Evolutionary conservation across 2,329 filamentous ascomycete genomes (phyloP).

Genomic region (Thelonectria olida): DNA sequence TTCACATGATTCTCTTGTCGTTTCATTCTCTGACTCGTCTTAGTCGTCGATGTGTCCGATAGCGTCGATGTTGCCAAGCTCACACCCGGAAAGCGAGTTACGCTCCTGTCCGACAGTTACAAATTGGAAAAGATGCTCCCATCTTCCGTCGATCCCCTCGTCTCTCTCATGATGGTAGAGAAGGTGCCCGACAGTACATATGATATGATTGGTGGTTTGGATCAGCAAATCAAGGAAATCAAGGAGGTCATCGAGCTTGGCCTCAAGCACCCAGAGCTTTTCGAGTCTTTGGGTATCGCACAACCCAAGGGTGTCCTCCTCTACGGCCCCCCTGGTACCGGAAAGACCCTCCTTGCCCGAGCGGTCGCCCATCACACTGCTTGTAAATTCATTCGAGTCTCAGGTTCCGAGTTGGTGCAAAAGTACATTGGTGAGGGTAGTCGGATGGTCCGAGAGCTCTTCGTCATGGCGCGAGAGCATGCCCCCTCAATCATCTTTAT

Average conservation of each 20-base stretch:
- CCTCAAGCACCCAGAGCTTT: slow-evolving; percentile 97
- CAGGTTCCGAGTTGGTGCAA: slow-evolving; percentile 94
- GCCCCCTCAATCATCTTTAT: slow-evolving; percentile 99
- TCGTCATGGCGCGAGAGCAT: slow-evolving; percentile 98
- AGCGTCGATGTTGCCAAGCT: slow-evolving; percentile 95
- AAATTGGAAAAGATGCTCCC: slow-evolving; percentile 99
- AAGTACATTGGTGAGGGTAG: slow-evolving; percentile 99
- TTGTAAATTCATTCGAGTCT: slow-evolving; percentile 98
- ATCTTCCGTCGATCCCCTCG: slow-evolving; percentile 96
- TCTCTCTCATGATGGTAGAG: slow-evolving; percentile 99
- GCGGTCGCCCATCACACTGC: slow-evolving; percentile 98
- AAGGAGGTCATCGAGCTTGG: slow-evolving; percentile 99
- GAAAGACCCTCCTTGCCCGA: slow-evolving; percentile 93
- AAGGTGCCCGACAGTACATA: slow-evolving; percentile 99
- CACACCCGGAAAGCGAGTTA: slow-evolving; percentile 96
- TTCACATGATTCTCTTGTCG: background rate
- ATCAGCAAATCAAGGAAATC: slow-evolving; percentile 99
- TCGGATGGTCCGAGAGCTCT: slow-evolving; percentile 97
- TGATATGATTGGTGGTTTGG: slow-evolving; percentile 99
- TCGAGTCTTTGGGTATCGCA: slow-evolving; percentile 98
- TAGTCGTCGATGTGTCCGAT: slow-evolving; percentile 96
- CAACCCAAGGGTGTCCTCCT: slow-evolving; percentile 97
- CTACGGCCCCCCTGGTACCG: slow-evolving; percentile 95
- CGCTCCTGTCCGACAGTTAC: slow-evolving; percentile 95
- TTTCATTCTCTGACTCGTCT: slow-evolving; percentile 5